Base-by-base conservation (phyloP, 306 rosid genomes). In the Quercus dentata region DNA sequence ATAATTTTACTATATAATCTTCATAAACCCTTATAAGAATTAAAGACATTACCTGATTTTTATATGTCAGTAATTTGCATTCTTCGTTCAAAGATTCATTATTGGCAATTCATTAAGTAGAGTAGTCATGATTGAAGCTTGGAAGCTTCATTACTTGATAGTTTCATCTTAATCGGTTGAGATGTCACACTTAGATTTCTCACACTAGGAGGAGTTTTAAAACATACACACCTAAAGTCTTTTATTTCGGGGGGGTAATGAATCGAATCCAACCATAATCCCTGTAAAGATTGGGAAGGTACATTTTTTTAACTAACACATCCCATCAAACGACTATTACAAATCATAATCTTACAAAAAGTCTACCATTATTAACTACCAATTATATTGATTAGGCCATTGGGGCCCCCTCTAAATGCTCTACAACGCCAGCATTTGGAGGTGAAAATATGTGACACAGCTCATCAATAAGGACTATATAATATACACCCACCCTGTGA, bases 151-250 rank as follows among this genome's bases (percentile, higher is more conserved):
- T 55, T 0, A 15, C 23, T 4, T 15, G 61, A 38, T 8, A 33
- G 18, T 69, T 41, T 41, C 19, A 9, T 68, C 27, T 69, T 3
- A 5, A 56, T 75, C 52, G 18, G 91, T 89, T 85, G 83, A 72
- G 67, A 58, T 69, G 88, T 91, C 89, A 59, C 67, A 18, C 4
- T 76, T 74, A 83, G 56, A 62, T 86, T 81, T 75, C 10, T 56
- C 4, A 46, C 74, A 6, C 59, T 71, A 27, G 41, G 27, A 18
- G 27, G 68, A 67, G 25, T 30, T 30, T 30, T 33, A 49, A 49
- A 49, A 65, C 11, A 63, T 51, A 18, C 12, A 55, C 58, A 85
- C 75, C 52, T 19, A 67, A 46, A 6, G 55, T 27, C 76, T 74
- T 77, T 58, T 78, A 71, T 76, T 78, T 69, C 58, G 83, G 83